phyloP scores from a whole-genome alignment of 352 stramenopile genomes.

The Globisporangium megalacanthum region DNA sequence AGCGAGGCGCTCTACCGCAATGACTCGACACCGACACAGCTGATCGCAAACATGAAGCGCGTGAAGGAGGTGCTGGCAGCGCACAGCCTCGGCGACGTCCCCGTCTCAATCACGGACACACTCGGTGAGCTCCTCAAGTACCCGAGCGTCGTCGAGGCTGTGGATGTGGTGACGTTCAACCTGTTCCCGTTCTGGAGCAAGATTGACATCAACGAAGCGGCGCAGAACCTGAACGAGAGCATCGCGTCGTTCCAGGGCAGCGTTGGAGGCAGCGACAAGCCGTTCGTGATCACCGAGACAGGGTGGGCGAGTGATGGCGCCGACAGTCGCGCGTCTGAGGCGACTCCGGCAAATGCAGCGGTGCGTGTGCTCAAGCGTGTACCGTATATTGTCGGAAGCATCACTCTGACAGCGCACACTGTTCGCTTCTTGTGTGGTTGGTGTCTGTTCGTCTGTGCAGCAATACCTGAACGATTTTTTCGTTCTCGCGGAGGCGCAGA shows the following conservation, averaged over 20 bases:
- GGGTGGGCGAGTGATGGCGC: conserved; percentile 48
- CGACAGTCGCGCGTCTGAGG: conserved; percentile 23
- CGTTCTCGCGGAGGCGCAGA: conserved; percentile 31
- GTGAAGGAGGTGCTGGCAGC: conserved; percentile 39
- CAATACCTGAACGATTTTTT: conserved; percentile 66
- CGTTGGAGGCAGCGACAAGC: conserved; percentile 30
- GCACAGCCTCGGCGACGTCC: conserved; percentile 25
- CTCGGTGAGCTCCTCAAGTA: conserved; percentile 42
- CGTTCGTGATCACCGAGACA: conserved; percentile 63
- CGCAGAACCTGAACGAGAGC: conserved; percentile 38
- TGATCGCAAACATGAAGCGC: conserved; percentile 48
- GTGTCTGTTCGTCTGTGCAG: not conserved
- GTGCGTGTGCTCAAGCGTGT: too few species aligned
- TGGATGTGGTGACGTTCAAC: conserved; percentile 61
- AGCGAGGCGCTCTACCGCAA: conserved; percentile 62
- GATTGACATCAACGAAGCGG: conserved; percentile 25
- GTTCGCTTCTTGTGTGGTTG: too few species aligned
- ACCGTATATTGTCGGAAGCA: too few species aligned
- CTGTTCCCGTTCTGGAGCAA: conserved; percentile 71
- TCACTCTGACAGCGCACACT: too few species aligned
- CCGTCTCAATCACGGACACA: conserved; percentile 65
- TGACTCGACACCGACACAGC: conserved; percentile 32
- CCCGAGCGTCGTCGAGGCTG: conserved; percentile 46
- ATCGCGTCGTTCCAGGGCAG: conserved; percentile 27
- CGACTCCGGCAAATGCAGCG: conserved; percentile 29